phyloP scores from a whole-genome alignment of 2,329 filamentous ascomycete genomes.

The Neodidymelliopsis sp. region DNA sequence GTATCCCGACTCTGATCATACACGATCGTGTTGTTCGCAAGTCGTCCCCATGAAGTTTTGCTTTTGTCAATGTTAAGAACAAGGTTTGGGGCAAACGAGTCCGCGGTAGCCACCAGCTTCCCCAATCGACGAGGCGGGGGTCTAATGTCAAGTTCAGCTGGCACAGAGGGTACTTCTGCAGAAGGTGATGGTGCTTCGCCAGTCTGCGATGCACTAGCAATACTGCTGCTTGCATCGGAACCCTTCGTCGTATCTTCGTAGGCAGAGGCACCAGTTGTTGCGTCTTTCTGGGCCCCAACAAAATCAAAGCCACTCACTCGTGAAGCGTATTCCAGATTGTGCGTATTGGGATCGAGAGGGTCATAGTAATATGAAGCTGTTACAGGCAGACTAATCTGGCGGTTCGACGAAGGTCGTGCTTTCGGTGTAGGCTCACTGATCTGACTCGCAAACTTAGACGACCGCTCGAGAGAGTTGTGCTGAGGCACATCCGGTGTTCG shows the following conservation, averaged over 20 bases:
- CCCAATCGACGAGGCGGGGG: conserved; percentile 62
- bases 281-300: conserved; percentile 28
- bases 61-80: conserved; percentile 70
- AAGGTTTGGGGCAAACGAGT: conserved; percentile 70
- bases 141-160: conserved; percentile 42
- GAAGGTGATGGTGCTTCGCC: conserved; percentile 27
- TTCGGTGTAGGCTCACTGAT: conserved; percentile 49
- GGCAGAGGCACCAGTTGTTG: conserved; percentile 26
- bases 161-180: conserved; percentile 30
- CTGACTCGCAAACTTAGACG: conserved; percentile 37
- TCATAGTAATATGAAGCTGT: conserved; percentile 56
- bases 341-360: conserved; percentile 53
- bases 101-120: conserved; percentile 68
- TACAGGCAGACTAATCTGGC: conserved; percentile 55
- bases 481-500: conserved; percentile 47
- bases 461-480: conserved; percentile 41
- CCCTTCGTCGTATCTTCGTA: conserved; percentile 41
- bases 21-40: conserved; percentile 70
- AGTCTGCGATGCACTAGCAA: conserved; percentile 22
- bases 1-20: conserved; percentile 70
- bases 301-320: conserved; percentile 57
- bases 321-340: conserved; percentile 56
- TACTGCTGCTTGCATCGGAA: conserved; percentile 30
- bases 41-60: conserved; percentile 80
- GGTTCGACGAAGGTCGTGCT: conserved; percentile 48